Conservation (phyloP, 345 rosid species). For the Gossypium rotundifolium region DNA sequence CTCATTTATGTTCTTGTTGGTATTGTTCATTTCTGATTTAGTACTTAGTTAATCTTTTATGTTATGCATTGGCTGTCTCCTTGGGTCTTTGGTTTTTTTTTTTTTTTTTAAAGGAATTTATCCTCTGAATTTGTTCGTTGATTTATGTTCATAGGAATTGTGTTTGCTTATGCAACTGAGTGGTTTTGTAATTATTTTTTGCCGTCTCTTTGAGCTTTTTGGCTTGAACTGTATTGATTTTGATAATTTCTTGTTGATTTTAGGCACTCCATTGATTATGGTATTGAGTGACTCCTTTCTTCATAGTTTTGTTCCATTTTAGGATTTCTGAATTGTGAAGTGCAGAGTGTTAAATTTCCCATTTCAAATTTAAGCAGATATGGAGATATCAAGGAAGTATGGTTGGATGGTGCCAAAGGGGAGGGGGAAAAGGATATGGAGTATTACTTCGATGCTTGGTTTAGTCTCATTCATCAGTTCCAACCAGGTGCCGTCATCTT, state of each 20-base stretch:
- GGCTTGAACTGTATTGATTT: not conserved
- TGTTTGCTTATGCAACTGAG: not conserved
- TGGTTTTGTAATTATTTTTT: not conserved
- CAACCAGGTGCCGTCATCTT: slow-evolving; percentile 74
- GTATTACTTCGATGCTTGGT: slow-evolving; percentile 72
- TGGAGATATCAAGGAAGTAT: slow-evolving; percentile 79
- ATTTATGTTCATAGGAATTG: not conserved
- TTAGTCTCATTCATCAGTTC: slow-evolving; percentile 66
- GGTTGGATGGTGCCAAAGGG: slow-evolving; percentile 81
- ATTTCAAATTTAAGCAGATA: slow-evolving; percentile 37
- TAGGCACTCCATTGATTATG: not conserved
- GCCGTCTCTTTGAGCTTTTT: not conserved
- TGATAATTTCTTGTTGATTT: not conserved
- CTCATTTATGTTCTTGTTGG: too few species aligned
- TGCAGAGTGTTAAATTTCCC: not conserved
- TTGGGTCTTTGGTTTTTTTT: not conserved
- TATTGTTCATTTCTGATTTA: too few species aligned
- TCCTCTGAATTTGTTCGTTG: not conserved
- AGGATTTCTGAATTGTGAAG: not conserved
- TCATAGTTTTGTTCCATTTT: not conserved
- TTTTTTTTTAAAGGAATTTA: not conserved
- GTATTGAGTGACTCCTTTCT: not conserved
- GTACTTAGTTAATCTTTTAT: not conserved
- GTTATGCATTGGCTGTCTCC: not conserved
- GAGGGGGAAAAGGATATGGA: slow-evolving; percentile 74